phyloP scores from a whole-genome alignment of 2,329 filamentous ascomycete species.

The Ophiocordyceps camponoti-saundersi region DNA sequence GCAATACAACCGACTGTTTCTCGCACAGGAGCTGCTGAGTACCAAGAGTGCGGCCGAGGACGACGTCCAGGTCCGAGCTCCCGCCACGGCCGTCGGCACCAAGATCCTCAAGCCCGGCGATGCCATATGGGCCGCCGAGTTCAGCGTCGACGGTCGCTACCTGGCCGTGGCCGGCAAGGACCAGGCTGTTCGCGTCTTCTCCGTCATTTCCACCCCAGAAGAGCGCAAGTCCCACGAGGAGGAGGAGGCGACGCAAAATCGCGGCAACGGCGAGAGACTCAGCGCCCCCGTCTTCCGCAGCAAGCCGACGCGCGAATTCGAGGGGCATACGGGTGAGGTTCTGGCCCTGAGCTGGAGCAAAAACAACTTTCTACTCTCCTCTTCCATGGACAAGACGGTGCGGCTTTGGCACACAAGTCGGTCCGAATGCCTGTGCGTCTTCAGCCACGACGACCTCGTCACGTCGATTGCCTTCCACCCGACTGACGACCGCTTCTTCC shows the following conservation, averaged over 20 bases:
- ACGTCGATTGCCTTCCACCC: conserved; percentile 92
- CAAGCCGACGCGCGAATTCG: conserved; percentile 63
- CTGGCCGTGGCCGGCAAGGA: conserved; percentile 88
- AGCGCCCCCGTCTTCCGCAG: conserved; percentile 82
- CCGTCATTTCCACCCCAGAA: conserved; percentile 66
- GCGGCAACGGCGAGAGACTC: conserved; percentile 37
- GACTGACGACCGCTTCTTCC: conserved; percentile 86
- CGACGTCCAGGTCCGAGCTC: conserved; percentile 11
- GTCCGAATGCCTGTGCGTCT: conserved; percentile 75
- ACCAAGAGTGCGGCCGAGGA: conserved; percentile 22
- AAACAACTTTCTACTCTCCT: conserved; percentile 91
- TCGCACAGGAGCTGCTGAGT: conserved; percentile 77
- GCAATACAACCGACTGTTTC: conserved; percentile 75
- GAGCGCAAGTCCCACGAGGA: conserved; percentile 60
- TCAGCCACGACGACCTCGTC: conserved; percentile 89
- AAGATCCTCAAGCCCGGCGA: conserved; percentile 30
- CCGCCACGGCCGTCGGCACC: conserved; percentile 20
- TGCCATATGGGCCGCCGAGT: conserved; percentile 84
- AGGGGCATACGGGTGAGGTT: conserved; percentile 71
- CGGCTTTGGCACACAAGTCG: conserved; percentile 82
- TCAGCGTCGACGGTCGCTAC: conserved; percentile 82
- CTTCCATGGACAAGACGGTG: conserved; percentile 96
- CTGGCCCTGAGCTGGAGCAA: conserved; percentile 96
- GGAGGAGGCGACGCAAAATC: conserved; percentile 24
- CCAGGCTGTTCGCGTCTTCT: conserved; percentile 71